A percentile compares a stretch with the other conserved stretches of the same genome.
phyloP scores from a whole-genome alignment of 1,284 basidiomycete species.

The Sphaerobolus stellatus region DNA sequence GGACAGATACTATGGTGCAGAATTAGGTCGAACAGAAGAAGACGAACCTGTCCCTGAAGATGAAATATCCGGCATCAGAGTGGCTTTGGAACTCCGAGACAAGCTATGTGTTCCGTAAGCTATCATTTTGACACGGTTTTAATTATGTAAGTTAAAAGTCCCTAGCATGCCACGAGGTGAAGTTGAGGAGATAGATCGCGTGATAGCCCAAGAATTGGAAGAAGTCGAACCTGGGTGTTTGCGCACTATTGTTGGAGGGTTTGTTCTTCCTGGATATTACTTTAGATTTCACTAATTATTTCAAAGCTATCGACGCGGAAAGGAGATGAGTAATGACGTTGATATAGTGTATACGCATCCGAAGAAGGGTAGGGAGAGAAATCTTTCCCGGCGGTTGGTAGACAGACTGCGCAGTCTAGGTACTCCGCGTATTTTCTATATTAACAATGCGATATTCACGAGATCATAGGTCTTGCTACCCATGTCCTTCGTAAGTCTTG shows the following conservation, averaged over 20 bases:
- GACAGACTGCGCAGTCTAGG: conserved; percentile 53
- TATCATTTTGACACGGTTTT: not conserved
- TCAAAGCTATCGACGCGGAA: conserved; percentile 72
- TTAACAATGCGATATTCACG: not conserved
- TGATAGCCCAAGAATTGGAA: conserved; percentile 58
- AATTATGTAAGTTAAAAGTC: not conserved
- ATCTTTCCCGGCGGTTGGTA: conserved; percentile 51
- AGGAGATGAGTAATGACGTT: conserved; percentile 69
- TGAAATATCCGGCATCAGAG: conserved; percentile 14
- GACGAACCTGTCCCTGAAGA: conserved; percentile 17
- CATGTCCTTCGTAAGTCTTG: conserved; percentile 67
- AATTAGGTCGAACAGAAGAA: conserved; percentile 22
- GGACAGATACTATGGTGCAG: conserved; percentile 33
- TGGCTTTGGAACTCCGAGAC: conserved; percentile 15
- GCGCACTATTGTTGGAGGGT: conserved; percentile 73
- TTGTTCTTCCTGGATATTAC: conserved; percentile 21
- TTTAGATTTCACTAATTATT: not conserved
- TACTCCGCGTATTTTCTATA: conserved; percentile 24
- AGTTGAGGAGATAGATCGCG: conserved; percentile 61
- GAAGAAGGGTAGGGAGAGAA: conserved; percentile 46
- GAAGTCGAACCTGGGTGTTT: conserved; percentile 57
- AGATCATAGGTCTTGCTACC: conserved; percentile 54
- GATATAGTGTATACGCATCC: conserved; percentile 78
- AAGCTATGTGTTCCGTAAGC: conserved; percentile 12
- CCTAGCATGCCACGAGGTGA: conserved; percentile 64